phyloP scores from a whole-genome alignment of 768 basidiomycete species.

The Termitomyces bulborhizus region DNA sequence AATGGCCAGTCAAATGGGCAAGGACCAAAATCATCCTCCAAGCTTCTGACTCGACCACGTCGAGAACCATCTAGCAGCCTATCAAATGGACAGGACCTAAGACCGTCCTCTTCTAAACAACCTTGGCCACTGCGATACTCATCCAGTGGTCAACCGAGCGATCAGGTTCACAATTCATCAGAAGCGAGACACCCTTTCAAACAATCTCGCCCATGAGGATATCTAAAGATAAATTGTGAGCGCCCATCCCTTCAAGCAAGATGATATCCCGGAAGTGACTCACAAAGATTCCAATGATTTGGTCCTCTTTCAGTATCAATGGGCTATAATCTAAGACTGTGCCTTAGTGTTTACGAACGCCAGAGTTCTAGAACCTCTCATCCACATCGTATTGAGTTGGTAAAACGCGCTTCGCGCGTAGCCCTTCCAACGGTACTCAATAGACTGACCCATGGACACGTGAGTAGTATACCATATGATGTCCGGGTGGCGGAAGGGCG shows the following conservation, averaged over 20 bases:
- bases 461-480: not conserved
- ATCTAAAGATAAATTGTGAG: not conserved
- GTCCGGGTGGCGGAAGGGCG: too few species aligned
- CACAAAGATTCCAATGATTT: not conserved
- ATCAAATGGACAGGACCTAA: slow-evolving; percentile 8
- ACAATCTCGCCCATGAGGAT: not conserved
- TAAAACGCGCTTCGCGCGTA: too few species aligned
- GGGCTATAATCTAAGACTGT: not conserved
- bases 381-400: too few species aligned
- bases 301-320: not conserved
- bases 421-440: too few species aligned
- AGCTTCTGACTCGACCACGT: not conserved
- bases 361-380: not conserved
- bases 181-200: slow-evolving; percentile 1
- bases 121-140: slow-evolving; percentile 17
- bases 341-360: not conserved
- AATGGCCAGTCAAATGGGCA: slow-evolving; percentile 10
- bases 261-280: not conserved
- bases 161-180: not conserved
- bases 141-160: not conserved
- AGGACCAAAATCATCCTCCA: not conserved
- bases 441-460: not conserved
- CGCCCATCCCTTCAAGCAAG: not conserved
- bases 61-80: not conserved
- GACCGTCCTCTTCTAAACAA: slow-evolving; percentile 20